Conservation (phyloP, 352 stramenopile species). For the Plasmopara halstedii region DNA sequence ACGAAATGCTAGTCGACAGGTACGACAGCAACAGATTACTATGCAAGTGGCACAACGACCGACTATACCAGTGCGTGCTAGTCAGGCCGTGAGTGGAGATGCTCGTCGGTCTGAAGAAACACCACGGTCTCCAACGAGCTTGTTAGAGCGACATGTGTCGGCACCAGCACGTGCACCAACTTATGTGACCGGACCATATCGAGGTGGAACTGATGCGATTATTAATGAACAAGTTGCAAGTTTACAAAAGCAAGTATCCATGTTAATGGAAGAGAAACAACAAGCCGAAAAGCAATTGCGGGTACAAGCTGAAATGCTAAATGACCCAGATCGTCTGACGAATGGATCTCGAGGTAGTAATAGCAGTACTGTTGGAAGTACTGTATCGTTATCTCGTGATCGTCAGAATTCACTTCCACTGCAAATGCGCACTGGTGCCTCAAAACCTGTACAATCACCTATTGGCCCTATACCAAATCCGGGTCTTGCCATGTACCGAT, state of each 20-base stretch:
- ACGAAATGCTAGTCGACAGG: conserved; percentile 39
- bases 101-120: conserved; percentile 56
- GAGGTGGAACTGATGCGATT: conserved; percentile 26
- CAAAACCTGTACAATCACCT: conserved; percentile 4
- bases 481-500: conserved; percentile 32
- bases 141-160: conserved; percentile 69
- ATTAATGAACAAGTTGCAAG: conserved; percentile 76
- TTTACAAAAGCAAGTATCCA: conserved; percentile 78
- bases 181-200: conserved; percentile 6
- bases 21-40: conserved; percentile 20
- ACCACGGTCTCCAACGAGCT: conserved; percentile 23
- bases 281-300: conserved; percentile 68
- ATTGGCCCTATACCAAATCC: conserved; percentile 10
- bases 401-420: conserved; percentile 56
- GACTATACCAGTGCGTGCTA: conserved; percentile 11
- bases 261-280: conserved; percentile 83
- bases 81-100: conserved; percentile 15
- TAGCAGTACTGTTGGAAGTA: conserved; percentile 16
- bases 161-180: conserved; percentile 44
- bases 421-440: conserved; percentile 33
- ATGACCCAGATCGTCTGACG: conserved; percentile 38
- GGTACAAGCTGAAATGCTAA: conserved; percentile 57
- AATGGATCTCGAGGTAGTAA: conserved; percentile 25
- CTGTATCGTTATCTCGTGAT: conserved; percentile 24
- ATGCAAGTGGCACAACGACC: conserved; percentile 24